phyloP scores from a whole-genome alignment of 768 basidiomycete species.

The Mycena capillaripes region DNA sequence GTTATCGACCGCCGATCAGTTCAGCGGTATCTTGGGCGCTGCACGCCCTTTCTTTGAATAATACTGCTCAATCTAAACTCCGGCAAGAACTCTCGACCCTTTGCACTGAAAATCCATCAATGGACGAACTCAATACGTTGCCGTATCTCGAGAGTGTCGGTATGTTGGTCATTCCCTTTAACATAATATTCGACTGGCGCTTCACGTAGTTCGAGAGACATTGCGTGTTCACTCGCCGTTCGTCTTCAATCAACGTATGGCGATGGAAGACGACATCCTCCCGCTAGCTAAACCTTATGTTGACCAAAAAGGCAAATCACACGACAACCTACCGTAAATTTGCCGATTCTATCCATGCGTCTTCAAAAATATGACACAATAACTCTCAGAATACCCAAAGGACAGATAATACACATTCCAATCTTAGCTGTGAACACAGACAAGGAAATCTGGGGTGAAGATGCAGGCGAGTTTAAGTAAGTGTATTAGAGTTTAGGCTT shows the following conservation, averaged over 20 bases:
- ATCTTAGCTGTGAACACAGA: no score
- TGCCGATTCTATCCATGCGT: not conserved
- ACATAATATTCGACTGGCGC: not conserved
- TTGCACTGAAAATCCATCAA: constrained; percentile 52
- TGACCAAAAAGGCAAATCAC: constrained; percentile 56
- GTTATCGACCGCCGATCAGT: not conserved
- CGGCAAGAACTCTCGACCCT: constrained; percentile 57
- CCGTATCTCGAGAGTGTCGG: constrained; percentile 55
- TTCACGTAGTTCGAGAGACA: constrained; percentile 67
- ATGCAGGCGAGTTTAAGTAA: constrained; percentile 72
- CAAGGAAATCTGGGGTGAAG: constrained; percentile 71
- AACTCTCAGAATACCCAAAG: constrained; percentile 54
- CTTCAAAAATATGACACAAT: not conserved
- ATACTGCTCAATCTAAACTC: constrained; percentile 56
- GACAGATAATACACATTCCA: constrained; percentile 63
- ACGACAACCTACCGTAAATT: constrained; percentile 50
- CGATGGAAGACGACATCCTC: constrained; percentile 66
- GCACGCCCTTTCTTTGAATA: constrained; percentile 53
- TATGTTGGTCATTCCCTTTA: not conserved
- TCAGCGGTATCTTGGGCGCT: constrained; percentile 56
- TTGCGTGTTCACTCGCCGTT: constrained; percentile 71
- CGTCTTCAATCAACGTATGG: constrained; percentile 55
- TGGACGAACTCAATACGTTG: constrained; percentile 57
- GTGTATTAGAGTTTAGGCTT: constrained; percentile 23
- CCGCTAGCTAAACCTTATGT: constrained; percentile 63